These are phyloP conservation scores for Monosporozyma aquatica DNA, from an alignment of 805 yeast species.

Conservation along the genomic window DNA sequence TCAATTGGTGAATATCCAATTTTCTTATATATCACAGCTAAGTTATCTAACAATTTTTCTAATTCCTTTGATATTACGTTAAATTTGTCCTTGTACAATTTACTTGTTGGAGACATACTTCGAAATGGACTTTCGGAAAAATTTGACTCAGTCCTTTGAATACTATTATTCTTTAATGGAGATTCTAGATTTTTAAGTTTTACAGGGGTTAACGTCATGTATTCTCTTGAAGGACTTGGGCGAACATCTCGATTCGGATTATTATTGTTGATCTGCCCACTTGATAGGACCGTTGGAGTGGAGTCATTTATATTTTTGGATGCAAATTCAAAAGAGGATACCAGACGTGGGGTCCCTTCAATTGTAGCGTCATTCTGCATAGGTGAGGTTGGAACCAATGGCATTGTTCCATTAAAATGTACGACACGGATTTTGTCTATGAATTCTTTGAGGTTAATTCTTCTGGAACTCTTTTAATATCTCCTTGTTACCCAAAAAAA, in stretches of 20 bases:
- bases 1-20: slow-evolving; percentile 50
- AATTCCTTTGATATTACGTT: slow-evolving; percentile 26
- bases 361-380: neutral
- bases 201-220: slow-evolving; percentile 26
- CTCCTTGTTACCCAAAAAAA: neutral
- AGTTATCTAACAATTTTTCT: slow-evolving; percentile 30
- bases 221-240: slow-evolving; percentile 7
- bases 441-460: too few species aligned
- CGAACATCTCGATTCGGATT: neutral
- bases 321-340: neutral
- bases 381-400: neutral
- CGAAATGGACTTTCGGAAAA: slow-evolving; percentile 2
- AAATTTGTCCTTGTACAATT: slow-evolving; percentile 25
- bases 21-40: slow-evolving; percentile 40
- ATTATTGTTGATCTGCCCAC: neutral
- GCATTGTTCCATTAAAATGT: neutral
- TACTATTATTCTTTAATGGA: slow-evolving; percentile 7
- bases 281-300: neutral
- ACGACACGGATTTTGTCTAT: too few species aligned
- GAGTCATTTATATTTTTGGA: neutral
- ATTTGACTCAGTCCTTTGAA: neutral
- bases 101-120: slow-evolving; percentile 4
- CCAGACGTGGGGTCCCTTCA: neutral
- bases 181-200: slow-evolving; percentile 16
- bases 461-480: neutral